Conservation (phyloP, 2,329 filamentous ascomycete genomes). For the Ploettnerulaceae sp. region DNA sequence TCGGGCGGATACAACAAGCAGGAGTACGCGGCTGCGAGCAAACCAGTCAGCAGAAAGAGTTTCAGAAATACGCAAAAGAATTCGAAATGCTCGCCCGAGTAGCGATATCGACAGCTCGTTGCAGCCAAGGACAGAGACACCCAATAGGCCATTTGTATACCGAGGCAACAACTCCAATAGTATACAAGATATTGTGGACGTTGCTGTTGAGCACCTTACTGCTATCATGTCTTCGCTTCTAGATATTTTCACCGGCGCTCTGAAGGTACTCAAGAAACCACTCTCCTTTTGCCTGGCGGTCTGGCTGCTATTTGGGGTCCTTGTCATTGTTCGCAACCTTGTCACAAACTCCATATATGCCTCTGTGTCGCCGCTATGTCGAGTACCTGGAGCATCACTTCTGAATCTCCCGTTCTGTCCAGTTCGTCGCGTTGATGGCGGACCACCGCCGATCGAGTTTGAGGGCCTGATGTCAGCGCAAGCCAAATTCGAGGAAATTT, state of each 20-base stretch:
- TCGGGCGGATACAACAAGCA: conserved; percentile 24
- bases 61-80: conserved; percentile 19
- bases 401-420: conserved; percentile 61
- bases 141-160: not conserved
- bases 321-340: conserved; percentile 57
- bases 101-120: conserved; percentile 7
- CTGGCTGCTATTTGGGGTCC: conserved; percentile 54
- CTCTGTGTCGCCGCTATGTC: conserved; percentile 64
- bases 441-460: conserved; percentile 50
- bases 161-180: conserved; percentile 1
- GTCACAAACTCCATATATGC: conserved; percentile 55
- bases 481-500: conserved; percentile 68
- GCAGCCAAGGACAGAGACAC: not conserved
- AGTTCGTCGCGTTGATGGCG: conserved; percentile 22
- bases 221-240: conserved; percentile 43
- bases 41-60: conserved; percentile 16
- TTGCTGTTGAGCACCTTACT: conserved; percentile 19
- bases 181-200: conserved; percentile 22
- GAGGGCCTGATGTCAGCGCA: conserved; percentile 71
- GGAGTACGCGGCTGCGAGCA: conserved; percentile 16
- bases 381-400: conserved; percentile 59
- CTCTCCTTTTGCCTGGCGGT: conserved; percentile 57
- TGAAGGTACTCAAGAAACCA: conserved; percentile 59
- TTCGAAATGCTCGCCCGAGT: conserved; percentile 14
- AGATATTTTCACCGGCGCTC: conserved; percentile 53